phyloP scores from a whole-genome alignment of 331 rosid species.

The Quercus phellos region DNA sequence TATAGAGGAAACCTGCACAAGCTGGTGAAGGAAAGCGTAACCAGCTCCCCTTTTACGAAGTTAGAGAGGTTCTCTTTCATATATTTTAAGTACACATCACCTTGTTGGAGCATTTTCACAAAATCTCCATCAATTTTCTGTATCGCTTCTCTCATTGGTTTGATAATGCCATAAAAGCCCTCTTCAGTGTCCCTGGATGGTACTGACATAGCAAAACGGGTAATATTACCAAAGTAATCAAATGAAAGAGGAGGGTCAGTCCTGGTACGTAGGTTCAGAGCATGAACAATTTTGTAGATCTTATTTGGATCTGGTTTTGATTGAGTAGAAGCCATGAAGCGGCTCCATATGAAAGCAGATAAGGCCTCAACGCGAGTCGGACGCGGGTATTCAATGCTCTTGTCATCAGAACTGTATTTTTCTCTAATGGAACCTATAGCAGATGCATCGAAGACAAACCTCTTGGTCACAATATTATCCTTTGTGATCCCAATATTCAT shows the following conservation, averaged over 20 bases:
- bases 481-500: background rate
- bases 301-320: background rate
- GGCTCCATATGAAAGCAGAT: conserved; percentile 33
- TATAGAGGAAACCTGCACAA: conserved; percentile 34
- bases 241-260: conserved; percentile 26
- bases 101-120: background rate
- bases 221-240: conserved; percentile 27
- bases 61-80: conserved; percentile 1
- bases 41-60: conserved; percentile 17
- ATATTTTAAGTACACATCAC: background rate
- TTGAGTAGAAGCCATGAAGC: conserved; percentile 10
- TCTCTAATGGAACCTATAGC: conserved; percentile 10
- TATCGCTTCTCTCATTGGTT: conserved; percentile 20
- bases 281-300: conserved; percentile 7
- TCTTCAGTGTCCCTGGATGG: conserved; percentile 7
- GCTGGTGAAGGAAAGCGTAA: conserved; percentile 24
- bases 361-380: conserved; percentile 35
- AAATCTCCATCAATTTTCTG: conserved; percentile 6
- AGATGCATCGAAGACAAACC: conserved; percentile 24
- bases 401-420: background rate
- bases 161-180: background rate
- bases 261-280: conserved; percentile 29
- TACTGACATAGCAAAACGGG: conserved; percentile 7
- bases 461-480: conserved; percentile 10
- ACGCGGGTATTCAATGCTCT: background rate